Conservation (phyloP, 2,329 filamentous ascomycete species). For the Botrytis fabae region DNA sequence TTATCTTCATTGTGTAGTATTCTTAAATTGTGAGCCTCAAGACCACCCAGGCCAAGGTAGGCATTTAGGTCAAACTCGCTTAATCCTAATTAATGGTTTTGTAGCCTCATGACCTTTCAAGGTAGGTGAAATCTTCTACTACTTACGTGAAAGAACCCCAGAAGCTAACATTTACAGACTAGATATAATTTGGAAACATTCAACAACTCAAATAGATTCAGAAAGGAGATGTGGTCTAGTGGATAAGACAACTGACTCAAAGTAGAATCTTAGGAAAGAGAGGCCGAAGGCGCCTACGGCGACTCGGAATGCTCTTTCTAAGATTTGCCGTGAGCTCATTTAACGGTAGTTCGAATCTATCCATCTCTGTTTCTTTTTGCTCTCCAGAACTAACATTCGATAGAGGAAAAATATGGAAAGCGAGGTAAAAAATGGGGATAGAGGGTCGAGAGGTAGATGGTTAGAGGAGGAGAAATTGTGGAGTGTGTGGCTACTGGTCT, state of each 20-base stretch:
- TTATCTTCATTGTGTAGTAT: not conserved
- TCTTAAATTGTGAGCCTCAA: not conserved
- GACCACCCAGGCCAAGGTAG: not conserved
- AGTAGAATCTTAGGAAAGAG: not conserved
- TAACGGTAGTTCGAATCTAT: not conserved
- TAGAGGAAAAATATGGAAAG: not conserved
- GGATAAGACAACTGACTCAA: not conserved
- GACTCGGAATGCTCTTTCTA: not conserved
- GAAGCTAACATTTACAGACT: accelerated
- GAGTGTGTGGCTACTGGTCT: too few relatives aligned
- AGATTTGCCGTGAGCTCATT: not conserved
- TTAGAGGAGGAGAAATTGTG: not conserved
- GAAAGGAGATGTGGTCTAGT: not conserved
- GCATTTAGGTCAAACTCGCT: not conserved
- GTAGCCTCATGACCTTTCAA: not conserved
- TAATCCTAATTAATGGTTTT: not conserved
- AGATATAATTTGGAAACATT: not conserved
- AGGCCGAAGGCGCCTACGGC: not conserved
- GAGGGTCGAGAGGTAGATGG: too few relatives aligned
- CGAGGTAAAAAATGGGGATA: too few relatives aligned
- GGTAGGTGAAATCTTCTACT: not conserved
- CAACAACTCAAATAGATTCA: not conserved
- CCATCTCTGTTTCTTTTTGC: not conserved
- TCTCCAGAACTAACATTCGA: too few relatives aligned
- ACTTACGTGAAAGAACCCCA: not conserved